phyloP scores from a whole-genome alignment of 2,329 filamentous ascomycete genomes.

The Daldinia sp. region DNA sequence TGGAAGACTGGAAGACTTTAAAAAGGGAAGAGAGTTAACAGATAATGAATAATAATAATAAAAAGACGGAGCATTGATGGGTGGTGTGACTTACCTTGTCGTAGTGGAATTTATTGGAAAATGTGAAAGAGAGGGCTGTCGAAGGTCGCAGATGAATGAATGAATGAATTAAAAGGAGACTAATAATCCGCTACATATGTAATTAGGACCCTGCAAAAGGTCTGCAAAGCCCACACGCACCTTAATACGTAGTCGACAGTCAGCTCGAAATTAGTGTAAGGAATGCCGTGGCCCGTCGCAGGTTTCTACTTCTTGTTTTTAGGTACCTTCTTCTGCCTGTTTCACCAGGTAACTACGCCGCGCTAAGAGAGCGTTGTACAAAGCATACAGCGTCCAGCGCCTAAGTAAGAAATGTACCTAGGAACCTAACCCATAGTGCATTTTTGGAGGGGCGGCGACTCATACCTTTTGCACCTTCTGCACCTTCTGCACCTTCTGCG shows the following conservation, averaged over 20 bases:
- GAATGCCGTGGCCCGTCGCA: conserved; percentile 28
- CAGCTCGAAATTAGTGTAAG: conserved; percentile 18
- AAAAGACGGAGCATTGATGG: conserved; percentile 13
- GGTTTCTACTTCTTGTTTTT: conserved; percentile 16
- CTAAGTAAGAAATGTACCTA: conserved; percentile 1
- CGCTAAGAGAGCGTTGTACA: not conserved
- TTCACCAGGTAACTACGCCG: not conserved
- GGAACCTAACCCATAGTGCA: not conserved
- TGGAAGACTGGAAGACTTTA: too few relatives aligned
- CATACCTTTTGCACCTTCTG: not conserved
- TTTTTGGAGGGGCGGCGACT: conserved; percentile 17
- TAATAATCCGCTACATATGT: conserved; percentile 19
- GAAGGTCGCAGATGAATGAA: conserved; percentile 26
- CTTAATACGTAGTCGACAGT: conserved; percentile 11
- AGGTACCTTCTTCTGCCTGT: not conserved
- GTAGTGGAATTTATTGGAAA: conserved; percentile 27
- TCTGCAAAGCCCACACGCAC: conserved; percentile 27
- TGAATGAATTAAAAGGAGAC: conserved; percentile 15
- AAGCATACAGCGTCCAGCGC: not conserved
- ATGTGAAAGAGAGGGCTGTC: conserved; percentile 33
- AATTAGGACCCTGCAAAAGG: conserved; percentile 30
- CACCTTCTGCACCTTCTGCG: not conserved
- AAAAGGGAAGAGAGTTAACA: conserved; percentile 11
- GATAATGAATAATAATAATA: not conserved
- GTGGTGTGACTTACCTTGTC: conserved; percentile 30